Evolutionary conservation across 2,329 filamentous ascomycete species (phyloP).

Genomic region (Monosporascus sp.): DNA sequence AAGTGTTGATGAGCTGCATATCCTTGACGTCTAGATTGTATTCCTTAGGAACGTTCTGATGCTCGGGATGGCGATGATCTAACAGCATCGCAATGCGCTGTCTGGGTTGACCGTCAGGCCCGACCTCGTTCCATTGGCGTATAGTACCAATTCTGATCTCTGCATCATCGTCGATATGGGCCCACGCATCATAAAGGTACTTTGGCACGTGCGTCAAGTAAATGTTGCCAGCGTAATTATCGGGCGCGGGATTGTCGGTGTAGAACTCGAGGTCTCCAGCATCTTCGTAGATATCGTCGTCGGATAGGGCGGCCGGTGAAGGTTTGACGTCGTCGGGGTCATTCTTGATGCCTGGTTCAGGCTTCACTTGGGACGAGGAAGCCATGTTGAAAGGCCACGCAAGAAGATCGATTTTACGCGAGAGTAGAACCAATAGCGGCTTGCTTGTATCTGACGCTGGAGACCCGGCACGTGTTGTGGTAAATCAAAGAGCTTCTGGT

Average conservation of each 20-base stretch:
- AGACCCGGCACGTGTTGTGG: not conserved
- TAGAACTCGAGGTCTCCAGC: slow-evolving; percentile 55
- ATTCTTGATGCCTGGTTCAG: slow-evolving; percentile 38
- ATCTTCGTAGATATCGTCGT: slow-evolving; percentile 64
- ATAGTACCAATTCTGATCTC: slow-evolving; percentile 79
- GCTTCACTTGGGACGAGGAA: slow-evolving; percentile 17
- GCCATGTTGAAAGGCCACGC: slow-evolving; percentile 15
- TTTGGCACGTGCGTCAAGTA: slow-evolving; percentile 77
- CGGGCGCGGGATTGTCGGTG: slow-evolving; percentile 33
- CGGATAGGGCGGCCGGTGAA: slow-evolving; percentile 42
- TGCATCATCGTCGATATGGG: slow-evolving; percentile 69
- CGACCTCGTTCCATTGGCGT: slow-evolving; percentile 50
- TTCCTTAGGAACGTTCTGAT: slow-evolving; percentile 76
- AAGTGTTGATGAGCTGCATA: slow-evolving; percentile 71
- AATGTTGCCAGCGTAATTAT: slow-evolving; percentile 38
- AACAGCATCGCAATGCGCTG: slow-evolving; percentile 62
- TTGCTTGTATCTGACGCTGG: not conserved
- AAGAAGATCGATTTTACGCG: not conserved
- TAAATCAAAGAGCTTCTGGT: not conserved
- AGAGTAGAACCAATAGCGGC: not conserved
- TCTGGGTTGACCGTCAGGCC: slow-evolving; percentile 44
- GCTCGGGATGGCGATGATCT: slow-evolving; percentile 55
- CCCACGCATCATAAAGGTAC: slow-evolving; percentile 77
- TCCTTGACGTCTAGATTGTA: slow-evolving; percentile 72
- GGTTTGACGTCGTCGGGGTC: slow-evolving; percentile 40